These are phyloP conservation scores for Aureobasidium sp. DNA, from an alignment of 2,329 filamentous ascomycete genomes.

Conservation along the genomic window DNA sequence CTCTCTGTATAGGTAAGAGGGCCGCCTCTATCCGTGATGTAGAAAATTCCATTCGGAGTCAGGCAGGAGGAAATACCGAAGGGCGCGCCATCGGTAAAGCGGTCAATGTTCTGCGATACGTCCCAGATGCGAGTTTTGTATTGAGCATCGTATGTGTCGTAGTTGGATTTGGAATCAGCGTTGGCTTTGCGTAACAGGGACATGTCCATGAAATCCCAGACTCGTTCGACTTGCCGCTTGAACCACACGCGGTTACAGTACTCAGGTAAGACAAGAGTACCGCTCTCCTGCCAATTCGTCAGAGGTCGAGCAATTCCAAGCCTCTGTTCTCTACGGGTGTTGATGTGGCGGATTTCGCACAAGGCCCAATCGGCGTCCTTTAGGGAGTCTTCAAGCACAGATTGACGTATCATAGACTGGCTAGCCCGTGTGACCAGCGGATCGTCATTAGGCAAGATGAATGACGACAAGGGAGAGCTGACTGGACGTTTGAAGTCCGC, in stretches of 20 bases:
- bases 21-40: constrained; percentile 65
- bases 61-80: constrained; percentile 72
- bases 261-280: constrained; percentile 60
- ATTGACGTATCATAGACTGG: constrained; percentile 48
- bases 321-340: constrained; percentile 53
- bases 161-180: constrained; percentile 8
- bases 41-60: constrained; percentile 71
- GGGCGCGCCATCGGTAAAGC: constrained; percentile 51
- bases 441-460: constrained; percentile 65
- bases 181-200: constrained; percentile 54
- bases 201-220: constrained; percentile 72
- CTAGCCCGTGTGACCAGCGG: constrained; percentile 57
- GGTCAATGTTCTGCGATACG: constrained; percentile 77
- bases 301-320: constrained; percentile 65
- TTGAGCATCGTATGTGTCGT: constrained; percentile 57
- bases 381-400: constrained; percentile 25
- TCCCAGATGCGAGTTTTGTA: constrained; percentile 67
- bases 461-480: constrained; percentile 69
- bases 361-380: constrained; percentile 56
- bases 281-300: constrained; percentile 65
- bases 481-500: constrained; percentile 57
- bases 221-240: constrained; percentile 59
- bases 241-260: constrained; percentile 61
- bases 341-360: constrained; percentile 67
- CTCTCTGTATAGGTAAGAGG: constrained; percentile 69